Percentiles rank a stretch among this genome's conserved stretches.
phyloP scores from a whole-genome alignment of 1,284 basidiomycete genomes.

The Abortiporus biennis region DNA sequence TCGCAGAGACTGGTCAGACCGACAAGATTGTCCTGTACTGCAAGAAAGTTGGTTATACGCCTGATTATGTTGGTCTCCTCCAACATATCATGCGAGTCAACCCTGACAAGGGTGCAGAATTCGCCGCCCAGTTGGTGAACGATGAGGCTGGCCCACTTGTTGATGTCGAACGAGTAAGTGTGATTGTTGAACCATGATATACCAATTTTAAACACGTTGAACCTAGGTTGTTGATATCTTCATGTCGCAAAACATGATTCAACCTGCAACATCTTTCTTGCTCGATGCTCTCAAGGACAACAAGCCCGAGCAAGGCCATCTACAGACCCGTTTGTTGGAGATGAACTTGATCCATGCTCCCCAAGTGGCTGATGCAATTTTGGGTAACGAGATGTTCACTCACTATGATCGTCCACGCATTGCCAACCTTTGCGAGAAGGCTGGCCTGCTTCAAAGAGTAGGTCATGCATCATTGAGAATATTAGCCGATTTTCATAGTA shows the following conservation, averaged over 20 bases:
- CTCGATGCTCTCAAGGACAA: constrained; percentile 99
- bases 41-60: constrained; percentile 94
- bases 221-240: constrained; percentile 91
- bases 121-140: constrained; percentile 92
- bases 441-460: constrained; percentile 90
- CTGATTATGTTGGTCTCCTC: constrained; percentile 92
- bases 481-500: not conserved
- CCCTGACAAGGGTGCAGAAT: constrained; percentile 98
- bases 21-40: constrained; percentile 98
- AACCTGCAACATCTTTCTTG: constrained; percentile 97
- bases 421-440: constrained; percentile 98
- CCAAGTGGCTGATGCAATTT: constrained; percentile 98
- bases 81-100: constrained; percentile 97
- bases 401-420: constrained; percentile 97
- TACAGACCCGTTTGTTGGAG: constrained; percentile 96
- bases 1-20: constrained; percentile 97
- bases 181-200: not conserved
- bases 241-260: constrained; percentile 99
- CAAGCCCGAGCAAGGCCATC: constrained; percentile 92
- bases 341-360: constrained; percentile 98
- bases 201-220: constrained; percentile 4
- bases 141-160: constrained; percentile 92
- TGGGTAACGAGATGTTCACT: constrained; percentile 98
- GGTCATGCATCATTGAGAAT: constrained; percentile 18
- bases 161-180: constrained; percentile 82